A percentile compares a stretch with the other conserved stretches of the same genome.
Evolutionary conservation across 1,139 yeast genomes (phyloP).

Genomic region (Debaryomyces subglobosus): DNA sequence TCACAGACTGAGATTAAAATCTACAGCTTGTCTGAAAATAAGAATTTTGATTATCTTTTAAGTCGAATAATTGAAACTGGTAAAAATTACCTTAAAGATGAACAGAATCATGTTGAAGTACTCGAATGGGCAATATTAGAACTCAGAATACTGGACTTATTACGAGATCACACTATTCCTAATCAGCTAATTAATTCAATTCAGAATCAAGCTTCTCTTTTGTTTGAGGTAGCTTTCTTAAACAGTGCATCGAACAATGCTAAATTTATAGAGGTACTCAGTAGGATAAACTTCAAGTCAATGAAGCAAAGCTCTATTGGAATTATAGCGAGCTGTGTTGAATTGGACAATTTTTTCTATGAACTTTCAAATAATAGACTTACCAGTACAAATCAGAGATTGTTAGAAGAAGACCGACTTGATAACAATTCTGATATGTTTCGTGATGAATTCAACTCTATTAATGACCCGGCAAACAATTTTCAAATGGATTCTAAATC

Average conservation of each 20-base stretch:
- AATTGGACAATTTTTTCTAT: constrained; percentile 1
- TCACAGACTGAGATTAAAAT: not conserved
- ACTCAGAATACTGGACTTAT: constrained; percentile 7
- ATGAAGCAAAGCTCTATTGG: not conserved
- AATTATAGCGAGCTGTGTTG: constrained; percentile 1
- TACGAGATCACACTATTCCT: constrained; percentile 9
- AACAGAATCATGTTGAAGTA: constrained; percentile 3
- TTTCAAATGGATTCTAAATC: not conserved
- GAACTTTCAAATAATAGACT: not conserved
- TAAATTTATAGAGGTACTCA: constrained; percentile 2
- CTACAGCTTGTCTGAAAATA: constrained; percentile 6
- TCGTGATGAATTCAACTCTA: constrained; percentile 10
- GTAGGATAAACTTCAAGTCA: not conserved
- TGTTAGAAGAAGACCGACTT: not conserved
- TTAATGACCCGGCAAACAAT: not conserved
- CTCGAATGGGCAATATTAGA: constrained; percentile 18
- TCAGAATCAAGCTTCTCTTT: constrained; percentile 14
- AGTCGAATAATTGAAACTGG: constrained; percentile 9
- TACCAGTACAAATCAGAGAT: not conserved
- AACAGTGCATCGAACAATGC: not conserved
- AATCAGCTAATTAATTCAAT: constrained; percentile 13
- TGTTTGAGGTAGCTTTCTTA: constrained; percentile 11
- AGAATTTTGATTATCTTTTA: constrained; percentile 5
- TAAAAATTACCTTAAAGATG: not conserved
- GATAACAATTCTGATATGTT: not conserved